Base-by-base conservation (phyloP, 2,329 filamentous ascomycete species). In the Penicillium janthinellum region DNA sequence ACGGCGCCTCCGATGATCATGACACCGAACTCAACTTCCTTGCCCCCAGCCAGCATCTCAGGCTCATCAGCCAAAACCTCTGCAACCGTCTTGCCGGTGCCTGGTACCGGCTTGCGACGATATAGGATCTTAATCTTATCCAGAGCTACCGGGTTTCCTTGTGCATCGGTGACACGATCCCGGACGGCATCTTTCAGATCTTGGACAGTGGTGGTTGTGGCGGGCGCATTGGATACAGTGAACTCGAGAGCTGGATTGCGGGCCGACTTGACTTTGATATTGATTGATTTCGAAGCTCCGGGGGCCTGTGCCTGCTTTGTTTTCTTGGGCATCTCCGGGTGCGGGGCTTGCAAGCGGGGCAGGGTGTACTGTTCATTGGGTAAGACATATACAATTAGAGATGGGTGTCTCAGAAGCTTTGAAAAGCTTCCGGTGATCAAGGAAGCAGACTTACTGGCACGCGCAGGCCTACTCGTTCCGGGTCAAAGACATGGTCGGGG, bases 401-500 rank as follows among this genome's bases (percentile, higher is more conserved):
- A 48, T 17, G 31, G 3, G 17, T 3, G 4, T 25, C 11, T 28
- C n/a, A 28, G n/a, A 11, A 42, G 38, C 4, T 6, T 25, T 25
- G 0, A 14, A 12, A 10, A 2, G 22, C 25, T 2, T 7, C 35
- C 11, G 6, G 3, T 14, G 28, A 15, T 47, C 15, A 20, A 59
- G 12, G 8, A 41, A 51, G 20, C 37, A 42, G 48, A 67, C 88
- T 34, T 85, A 97, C 94, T 15, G 92, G 89, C 65, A 87, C 83
- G 63, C 90, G 87, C 28, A 90, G 81, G 25, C 91, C 90, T 74
- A 94, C 93, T 66, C 84, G 86, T 70, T 88, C 88, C 52, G 91
- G 87, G 73, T 97, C 91, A 77, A 94, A 91, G 76, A 96, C 88
- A 86, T 97, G 90, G 76, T 98, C 92, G 65, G 90, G 82, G n/a